Percentiles rank a stretch among this genome's conserved stretches.
Conservation (phyloP, 176 grass and related monocot species). For the Aegilops speltoides region DNA sequence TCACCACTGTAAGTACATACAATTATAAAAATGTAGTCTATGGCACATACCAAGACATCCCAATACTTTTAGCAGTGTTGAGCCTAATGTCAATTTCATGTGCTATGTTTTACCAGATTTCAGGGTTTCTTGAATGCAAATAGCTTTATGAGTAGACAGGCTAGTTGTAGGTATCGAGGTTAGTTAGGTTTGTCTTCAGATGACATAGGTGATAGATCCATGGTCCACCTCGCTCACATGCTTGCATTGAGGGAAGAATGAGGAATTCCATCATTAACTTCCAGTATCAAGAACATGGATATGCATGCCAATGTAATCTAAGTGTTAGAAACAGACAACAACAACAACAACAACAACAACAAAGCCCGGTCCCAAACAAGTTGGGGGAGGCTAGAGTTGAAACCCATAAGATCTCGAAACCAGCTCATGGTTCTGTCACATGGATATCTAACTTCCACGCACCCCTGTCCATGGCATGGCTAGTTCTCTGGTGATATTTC, state of each 20-base stretch:
- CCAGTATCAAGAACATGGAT: not conserved
- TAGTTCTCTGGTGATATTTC: no score
- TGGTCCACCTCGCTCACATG: not conserved
- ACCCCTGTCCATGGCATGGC: no score
- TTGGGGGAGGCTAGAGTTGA: no score
- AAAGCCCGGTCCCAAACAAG: no score
- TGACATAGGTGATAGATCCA: not conserved
- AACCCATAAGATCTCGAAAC: no score
- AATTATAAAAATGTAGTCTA: not conserved
- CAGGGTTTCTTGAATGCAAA: not conserved
- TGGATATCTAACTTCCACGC: no score
- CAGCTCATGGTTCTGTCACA: no score
- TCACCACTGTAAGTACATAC: not conserved
- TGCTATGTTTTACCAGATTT: not conserved
- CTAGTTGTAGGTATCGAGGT: not conserved
- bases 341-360: no score
- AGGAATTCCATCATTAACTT: constrained; percentile 3
- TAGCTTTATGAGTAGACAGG: not conserved
- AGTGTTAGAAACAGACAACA: not conserved
- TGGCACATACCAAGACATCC: not conserved
- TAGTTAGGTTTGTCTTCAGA: not conserved
- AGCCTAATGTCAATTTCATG: not conserved
- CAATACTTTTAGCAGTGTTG: not conserved
- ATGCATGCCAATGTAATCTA: not conserved
- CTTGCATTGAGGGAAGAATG: not conserved